Base-by-base conservation (phyloP, 2,329 filamentous ascomycete genomes). In the Truncatella angustata region DNA sequence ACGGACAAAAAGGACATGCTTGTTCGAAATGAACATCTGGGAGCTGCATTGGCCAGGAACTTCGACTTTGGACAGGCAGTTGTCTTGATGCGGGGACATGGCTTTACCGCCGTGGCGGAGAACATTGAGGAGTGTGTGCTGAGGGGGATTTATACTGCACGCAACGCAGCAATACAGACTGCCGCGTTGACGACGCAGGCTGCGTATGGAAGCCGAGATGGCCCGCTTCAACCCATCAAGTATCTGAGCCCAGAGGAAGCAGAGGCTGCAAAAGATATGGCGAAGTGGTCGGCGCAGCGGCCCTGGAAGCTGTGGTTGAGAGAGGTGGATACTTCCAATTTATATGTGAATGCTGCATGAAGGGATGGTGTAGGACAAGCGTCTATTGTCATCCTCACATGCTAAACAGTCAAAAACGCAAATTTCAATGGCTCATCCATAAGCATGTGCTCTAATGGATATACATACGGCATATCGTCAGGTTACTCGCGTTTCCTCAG, bases 41-140 rank as follows among this genome's bases (percentile, higher is more conserved):
- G 70, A 6, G 54, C 58, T 16, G 59, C 63, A 5, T 63, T 76
- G 6, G 71, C 72, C 7, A 49, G 54, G 3, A 54, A 42, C 3
- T 75, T 74, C 50, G 57, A 61, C 9, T 54, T 53, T 4, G 58
- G 56, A 9, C 60, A 68, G 34, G 61, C 61, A 5, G 71, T 75
- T 4, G 68, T 74, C 1, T 60, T 78, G 43, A 77, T 78, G 75
- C 62, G 68, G 2, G 67, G 71, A 4, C 74, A 78, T 54, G 75
- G 75, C 2, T 75, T 72, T 56, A 74, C 74, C 1, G 63, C 67
- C 2, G 52, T 68, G 5, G 74, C 66, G 1, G 54, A 56, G 0
- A 65, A 60, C 50, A 69, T 77, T 34, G 63, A 73, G 54, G 63
- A 68, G 46, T 71, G 65, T 2, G 72, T 77, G 5, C 69, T 70